phyloP scores from a whole-genome alignment of 2,329 filamentous ascomycete genomes.

The Pseudogymnoascus sp. region DNA sequence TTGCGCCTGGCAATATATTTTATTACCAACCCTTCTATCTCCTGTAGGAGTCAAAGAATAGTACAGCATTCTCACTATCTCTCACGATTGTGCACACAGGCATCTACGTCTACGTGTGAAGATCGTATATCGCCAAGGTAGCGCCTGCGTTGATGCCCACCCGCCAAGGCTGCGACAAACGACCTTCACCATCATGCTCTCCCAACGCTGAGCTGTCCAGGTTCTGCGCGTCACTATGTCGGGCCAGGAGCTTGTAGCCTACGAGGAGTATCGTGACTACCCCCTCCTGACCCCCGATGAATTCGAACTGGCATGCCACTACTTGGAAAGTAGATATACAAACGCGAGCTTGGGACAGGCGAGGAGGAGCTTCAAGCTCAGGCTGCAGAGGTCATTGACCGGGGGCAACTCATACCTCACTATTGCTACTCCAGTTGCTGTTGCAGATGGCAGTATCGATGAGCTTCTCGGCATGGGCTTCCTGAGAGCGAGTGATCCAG shows the following conservation, averaged over 20 bases:
- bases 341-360: constrained; percentile 49
- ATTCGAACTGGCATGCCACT: constrained; percentile 57
- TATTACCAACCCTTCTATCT: not conserved
- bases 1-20: constrained; percentile 10
- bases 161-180: not conserved
- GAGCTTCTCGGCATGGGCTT: constrained; percentile 21
- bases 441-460: constrained; percentile 24
- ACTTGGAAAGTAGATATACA: constrained; percentile 51
- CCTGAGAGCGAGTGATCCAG: constrained; percentile 15
- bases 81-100: not conserved
- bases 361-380: constrained; percentile 47
- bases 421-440: constrained; percentile 24
- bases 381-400: constrained; percentile 34
- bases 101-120: not conserved
- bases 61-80: not conserved
- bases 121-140: not conserved
- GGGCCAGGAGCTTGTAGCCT: constrained; percentile 5
- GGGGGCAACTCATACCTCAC: constrained; percentile 26
- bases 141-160: not conserved
- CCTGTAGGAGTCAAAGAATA: not conserved
- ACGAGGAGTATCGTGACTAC: constrained; percentile 38
- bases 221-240: not conserved
- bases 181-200: not conserved
- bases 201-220: constrained; percentile 4
- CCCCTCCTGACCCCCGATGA: constrained; percentile 55